These are phyloP conservation scores for Fraxinus greggii DNA, from an alignment of 305 asterid genomes.

Conservation along the genomic window DNA sequence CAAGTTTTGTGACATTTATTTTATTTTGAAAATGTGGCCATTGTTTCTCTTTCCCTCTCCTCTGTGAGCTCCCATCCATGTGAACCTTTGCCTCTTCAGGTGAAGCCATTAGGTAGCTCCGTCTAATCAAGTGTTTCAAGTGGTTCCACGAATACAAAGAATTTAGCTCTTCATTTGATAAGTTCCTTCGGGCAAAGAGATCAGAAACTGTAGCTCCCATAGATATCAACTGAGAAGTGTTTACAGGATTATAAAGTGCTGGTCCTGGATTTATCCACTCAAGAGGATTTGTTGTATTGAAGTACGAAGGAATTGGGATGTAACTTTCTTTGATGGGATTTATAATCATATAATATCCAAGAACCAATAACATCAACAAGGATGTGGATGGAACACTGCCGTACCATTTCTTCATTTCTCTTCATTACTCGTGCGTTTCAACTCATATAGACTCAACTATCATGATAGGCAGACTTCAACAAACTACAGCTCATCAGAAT, in stretches of 20 bases:
- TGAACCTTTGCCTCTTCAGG: slow-evolving; percentile 62
- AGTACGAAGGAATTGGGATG: slow-evolving; percentile 43
- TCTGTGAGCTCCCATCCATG: slow-evolving; percentile 56
- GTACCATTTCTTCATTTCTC: slow-evolving; percentile 85
- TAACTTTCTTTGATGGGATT: slow-evolving; percentile 62
- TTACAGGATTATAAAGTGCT: slow-evolving; percentile 50
- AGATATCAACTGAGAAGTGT: slow-evolving; percentile 51
- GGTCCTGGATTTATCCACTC: slow-evolving; percentile 76
- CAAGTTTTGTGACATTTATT: slow-evolving; percentile 69
- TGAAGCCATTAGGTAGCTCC: slow-evolving; percentile 73
- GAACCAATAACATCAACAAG: slow-evolving; percentile 58
- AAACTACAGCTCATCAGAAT: slow-evolving; percentile 17
- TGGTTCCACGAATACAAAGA: slow-evolving; percentile 74
- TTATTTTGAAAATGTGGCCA: slow-evolving; percentile 93
- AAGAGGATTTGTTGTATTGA: slow-evolving; percentile 74
- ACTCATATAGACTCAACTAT: slow-evolving; percentile 26
- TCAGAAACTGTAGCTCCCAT: slow-evolving; percentile 45
- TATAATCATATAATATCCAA: slow-evolving; percentile 55
- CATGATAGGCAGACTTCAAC: slow-evolving; percentile 24
- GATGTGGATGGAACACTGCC: slow-evolving; percentile 62
- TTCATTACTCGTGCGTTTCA: slow-evolving; percentile 38
- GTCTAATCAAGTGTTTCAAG: slow-evolving; percentile 53
- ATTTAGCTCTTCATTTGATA: slow-evolving; percentile 53
- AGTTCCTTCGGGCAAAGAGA: slow-evolving; percentile 54
- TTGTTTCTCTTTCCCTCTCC: slow-evolving; percentile 82